phyloP scores from a whole-genome alignment of 257 asterid genomes.

The Lavandula angustifolia region DNA sequence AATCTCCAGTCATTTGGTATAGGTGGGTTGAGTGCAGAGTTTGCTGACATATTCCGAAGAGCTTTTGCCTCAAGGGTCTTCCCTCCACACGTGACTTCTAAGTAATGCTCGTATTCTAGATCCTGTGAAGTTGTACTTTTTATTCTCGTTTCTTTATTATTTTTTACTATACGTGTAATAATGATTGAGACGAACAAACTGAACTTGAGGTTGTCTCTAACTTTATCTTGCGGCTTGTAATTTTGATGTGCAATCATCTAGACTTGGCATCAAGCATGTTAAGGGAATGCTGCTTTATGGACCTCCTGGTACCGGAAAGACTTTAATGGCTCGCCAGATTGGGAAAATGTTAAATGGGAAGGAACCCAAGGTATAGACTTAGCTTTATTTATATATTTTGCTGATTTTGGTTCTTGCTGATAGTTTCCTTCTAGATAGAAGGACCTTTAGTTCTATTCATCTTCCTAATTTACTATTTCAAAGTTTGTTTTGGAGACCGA shows the following conservation, averaged over 20 bases:
- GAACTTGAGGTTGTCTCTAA: conserved; percentile 22
- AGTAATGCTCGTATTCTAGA: conserved; percentile 54
- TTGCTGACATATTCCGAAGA: conserved; percentile 96
- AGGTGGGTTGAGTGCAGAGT: conserved; percentile 97
- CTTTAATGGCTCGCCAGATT: conserved; percentile 98
- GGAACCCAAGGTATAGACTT: conserved; percentile 85
- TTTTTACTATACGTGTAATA: conserved; percentile 6
- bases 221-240: conserved; percentile 29
- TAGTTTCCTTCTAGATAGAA: conserved; percentile 20
- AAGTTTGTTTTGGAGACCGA: conserved; percentile 14
- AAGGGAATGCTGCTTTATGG: conserved; percentile 98
- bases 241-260: conserved; percentile 35
- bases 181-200: conserved; percentile 16
- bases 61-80: conserved; percentile 99
- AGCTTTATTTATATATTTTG: conserved; percentile 22
- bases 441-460: neutral
- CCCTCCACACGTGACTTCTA: conserved; percentile 92
- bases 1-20: conserved; percentile 88
- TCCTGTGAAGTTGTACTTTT: conserved; percentile 15
- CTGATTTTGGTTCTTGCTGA: conserved; percentile 29
- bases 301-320: conserved; percentile 99
- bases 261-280: conserved; percentile 97
- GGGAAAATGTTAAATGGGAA: conserved; percentile 96
- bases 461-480: conserved; percentile 21
- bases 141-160: conserved; percentile 20